Percentiles rank a stretch among this genome's conserved stretches.
phyloP scores from a whole-genome alignment of 2,329 filamentous ascomycete species.

The Hymenoscyphus fructigenus region DNA sequence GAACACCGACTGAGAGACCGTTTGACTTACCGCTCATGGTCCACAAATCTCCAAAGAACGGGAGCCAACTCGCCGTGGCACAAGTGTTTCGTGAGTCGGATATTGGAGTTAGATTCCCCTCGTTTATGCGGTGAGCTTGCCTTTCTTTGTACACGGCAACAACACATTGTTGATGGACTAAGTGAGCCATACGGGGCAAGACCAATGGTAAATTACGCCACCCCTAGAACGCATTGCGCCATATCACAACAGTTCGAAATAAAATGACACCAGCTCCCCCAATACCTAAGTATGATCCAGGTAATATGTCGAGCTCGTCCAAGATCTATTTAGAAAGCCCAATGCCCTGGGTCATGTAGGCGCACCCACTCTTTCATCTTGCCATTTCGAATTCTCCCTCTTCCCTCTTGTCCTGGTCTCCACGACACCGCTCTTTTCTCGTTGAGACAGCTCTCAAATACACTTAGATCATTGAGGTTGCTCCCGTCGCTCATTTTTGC shows the following conservation, averaged over 20 bases:
- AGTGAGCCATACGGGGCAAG: background rate
- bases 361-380: background rate
- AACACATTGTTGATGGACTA: background rate
- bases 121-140: background rate
- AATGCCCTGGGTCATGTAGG: slow-evolving; percentile 11
- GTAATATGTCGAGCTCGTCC: slow-evolving; percentile 4
- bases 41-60: background rate
- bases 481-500: background rate
- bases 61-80: background rate
- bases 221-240: slow-evolving; percentile 17
- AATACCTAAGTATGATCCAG: slow-evolving; percentile 2
- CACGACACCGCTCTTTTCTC: background rate
- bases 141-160: background rate
- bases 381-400: background rate
- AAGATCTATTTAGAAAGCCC: background rate
- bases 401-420: background rate
- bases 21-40: background rate
- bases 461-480: background rate
- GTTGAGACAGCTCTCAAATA: background rate
- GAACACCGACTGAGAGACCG: background rate
- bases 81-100: slow-evolving; percentile 2
- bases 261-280: slow-evolving; percentile 25
- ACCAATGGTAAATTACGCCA: slow-evolving; percentile 19
- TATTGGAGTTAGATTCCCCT: background rate
- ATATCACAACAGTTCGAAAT: slow-evolving; percentile 22